Percentiles rank a stretch among this genome's conserved stretches.
Conservation (phyloP, 805 yeast species). For the Clavispora fructus region DNA sequence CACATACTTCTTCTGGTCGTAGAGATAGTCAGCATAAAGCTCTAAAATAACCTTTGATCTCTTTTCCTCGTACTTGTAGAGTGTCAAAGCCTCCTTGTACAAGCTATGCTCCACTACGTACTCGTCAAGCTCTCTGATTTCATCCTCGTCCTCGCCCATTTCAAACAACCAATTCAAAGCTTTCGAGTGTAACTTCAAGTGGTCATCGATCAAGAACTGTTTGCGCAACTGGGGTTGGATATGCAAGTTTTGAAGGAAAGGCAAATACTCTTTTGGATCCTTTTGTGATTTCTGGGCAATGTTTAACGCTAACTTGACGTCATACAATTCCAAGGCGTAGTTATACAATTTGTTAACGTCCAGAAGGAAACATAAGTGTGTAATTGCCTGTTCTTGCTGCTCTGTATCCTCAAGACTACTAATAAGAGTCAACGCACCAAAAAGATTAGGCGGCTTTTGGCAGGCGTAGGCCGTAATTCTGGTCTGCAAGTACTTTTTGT, state of each 20-base stretch:
- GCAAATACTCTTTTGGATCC: constrained; percentile 95
- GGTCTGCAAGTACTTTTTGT: constrained; percentile 61
- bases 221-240: constrained; percentile 62
- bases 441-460: constrained; percentile 80
- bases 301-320: constrained; percentile 70
- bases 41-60: constrained; percentile 52
- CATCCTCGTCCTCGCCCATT: constrained; percentile 34
- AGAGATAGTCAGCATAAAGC: constrained; percentile 59
- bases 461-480: constrained; percentile 90
- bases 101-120: constrained; percentile 68
- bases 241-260: constrained; percentile 79
- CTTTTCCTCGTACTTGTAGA: constrained; percentile 52
- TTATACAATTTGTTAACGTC: constrained; percentile 82
- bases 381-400: constrained; percentile 54
- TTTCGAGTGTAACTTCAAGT: constrained; percentile 58
- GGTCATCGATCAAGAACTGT: constrained; percentile 73
- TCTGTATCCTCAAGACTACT: constrained; percentile 44
- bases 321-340: constrained; percentile 75
- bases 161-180: constrained; percentile 65
- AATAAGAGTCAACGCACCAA: constrained; percentile 65
- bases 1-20: constrained; percentile 49
- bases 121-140: constrained; percentile 51
- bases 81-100: constrained; percentile 60
- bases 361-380: constrained; percentile 83
- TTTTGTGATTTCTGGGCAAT: constrained; percentile 96